Conservation (phyloP, 1,284 basidiomycete species). For the Trichosporon sp. region DNA sequence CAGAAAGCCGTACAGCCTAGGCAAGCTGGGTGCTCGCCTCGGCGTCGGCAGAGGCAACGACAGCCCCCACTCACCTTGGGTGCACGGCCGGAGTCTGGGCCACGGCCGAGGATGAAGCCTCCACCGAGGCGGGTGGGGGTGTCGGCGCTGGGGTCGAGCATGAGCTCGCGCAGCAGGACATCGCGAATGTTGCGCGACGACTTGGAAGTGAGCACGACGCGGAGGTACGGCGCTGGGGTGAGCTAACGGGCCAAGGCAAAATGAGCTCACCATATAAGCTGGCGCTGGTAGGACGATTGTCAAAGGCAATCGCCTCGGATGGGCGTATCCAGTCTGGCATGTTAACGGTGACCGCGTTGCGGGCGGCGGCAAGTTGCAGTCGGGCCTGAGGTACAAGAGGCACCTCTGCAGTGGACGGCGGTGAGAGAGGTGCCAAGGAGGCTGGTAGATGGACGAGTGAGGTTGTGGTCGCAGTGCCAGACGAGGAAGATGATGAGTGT, state of each 20-base stretch:
- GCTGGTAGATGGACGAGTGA: background rate
- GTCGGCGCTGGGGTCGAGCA: background rate
- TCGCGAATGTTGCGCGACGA: background rate
- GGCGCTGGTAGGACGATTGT: background rate
- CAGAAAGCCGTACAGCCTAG: background rate
- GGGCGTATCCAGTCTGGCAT: conserved; percentile 1
- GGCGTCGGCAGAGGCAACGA: background rate
- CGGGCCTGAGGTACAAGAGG: background rate
- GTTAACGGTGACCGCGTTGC: background rate
- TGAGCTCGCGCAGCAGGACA: background rate
- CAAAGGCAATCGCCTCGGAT: background rate
- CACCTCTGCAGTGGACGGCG: background rate
- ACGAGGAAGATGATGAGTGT: background rate
- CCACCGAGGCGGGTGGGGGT: background rate
- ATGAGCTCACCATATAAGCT: background rate
- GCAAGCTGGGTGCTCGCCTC: too few relatives aligned
- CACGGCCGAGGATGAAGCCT: conserved; percentile 3
- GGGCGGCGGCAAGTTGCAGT: background rate
- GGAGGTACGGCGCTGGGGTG: background rate
- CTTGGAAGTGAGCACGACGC: background rate
- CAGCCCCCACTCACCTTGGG: background rate
- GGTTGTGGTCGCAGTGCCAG: background rate
- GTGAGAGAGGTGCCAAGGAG: background rate
- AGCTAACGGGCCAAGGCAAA: background rate
- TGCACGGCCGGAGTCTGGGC: background rate